Evolutionary conservation across 352 stramenopile species (phyloP).

Genomic region (Globisporangium splendens): DNA sequence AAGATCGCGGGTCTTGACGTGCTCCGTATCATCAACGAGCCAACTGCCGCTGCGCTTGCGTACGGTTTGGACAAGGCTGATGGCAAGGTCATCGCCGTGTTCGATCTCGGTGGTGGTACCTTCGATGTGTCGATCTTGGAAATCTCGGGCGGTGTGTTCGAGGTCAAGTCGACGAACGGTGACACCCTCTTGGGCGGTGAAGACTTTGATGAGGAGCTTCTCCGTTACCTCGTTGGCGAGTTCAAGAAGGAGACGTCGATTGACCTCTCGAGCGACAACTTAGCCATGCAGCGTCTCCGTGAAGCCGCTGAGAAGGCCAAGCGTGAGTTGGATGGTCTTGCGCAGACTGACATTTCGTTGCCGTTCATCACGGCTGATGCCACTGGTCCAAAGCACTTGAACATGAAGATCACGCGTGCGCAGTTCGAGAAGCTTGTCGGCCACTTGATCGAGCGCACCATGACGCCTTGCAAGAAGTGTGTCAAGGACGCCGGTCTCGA

Average conservation of each 20-base stretch:
- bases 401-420: conserved; percentile 93
- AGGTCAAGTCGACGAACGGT: conserved; percentile 96
- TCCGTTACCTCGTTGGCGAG: conserved; percentile 91
- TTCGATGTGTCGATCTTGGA: conserved; percentile 99
- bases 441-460: conserved; percentile 92
- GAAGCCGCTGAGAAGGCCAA: conserved; percentile 95
- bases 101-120: conserved; percentile 97
- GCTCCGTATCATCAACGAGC: conserved; percentile 97
- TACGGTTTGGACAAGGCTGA: conserved; percentile 98
- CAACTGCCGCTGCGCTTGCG: conserved; percentile 95
- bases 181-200: conserved; percentile 96
- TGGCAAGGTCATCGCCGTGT: conserved; percentile 96
- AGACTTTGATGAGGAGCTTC: conserved; percentile 96
- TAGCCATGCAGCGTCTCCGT: conserved; percentile 95
- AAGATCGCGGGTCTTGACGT: conserved; percentile 96
- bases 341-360: conserved; percentile 95
- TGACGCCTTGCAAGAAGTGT: conserved; percentile 93
- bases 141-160: conserved; percentile 95
- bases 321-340: conserved; percentile 95
- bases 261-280: conserved; percentile 91
- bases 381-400: conserved; percentile 97
- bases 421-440: conserved; percentile 96
- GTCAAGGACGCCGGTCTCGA: conserved; percentile 83
- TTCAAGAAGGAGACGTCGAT: conserved; percentile 97
- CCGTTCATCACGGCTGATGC: conserved; percentile 98